phyloP scores from a whole-genome alignment of 2,329 filamentous ascomycete genomes.

The Pseudopithomyces maydicus region DNA sequence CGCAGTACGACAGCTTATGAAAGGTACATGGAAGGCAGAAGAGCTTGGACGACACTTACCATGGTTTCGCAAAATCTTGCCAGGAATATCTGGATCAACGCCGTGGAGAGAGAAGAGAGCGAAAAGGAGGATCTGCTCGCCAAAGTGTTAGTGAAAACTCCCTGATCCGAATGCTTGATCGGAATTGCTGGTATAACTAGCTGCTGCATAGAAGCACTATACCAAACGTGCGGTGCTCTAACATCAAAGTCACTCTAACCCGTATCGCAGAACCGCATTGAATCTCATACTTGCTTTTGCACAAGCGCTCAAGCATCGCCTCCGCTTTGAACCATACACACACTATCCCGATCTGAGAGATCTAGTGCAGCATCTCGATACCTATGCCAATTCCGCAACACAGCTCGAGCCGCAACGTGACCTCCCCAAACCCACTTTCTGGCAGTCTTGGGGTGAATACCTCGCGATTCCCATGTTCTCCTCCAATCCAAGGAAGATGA shows the following conservation, averaged over 20 bases:
- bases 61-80: conserved; percentile 62
- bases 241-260: background rate
- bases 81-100: conserved; percentile 83
- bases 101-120: conserved; percentile 61
- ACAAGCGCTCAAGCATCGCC: conserved; percentile 76
- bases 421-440: background rate
- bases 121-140: conserved; percentile 70
- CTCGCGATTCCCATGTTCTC: conserved; percentile 76
- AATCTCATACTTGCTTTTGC: conserved; percentile 80
- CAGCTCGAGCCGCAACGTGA: conserved; percentile 19
- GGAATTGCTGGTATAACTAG: no score
- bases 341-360: conserved; percentile 75
- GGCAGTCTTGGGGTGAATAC: conserved; percentile 67
- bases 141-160: conserved; percentile 59
- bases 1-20: conserved; percentile 79
- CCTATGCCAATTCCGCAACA: conserved; percentile 64
- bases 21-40: conserved; percentile 64
- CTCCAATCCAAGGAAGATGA: conserved; percentile 76
- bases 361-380: conserved; percentile 73
- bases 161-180: no score
- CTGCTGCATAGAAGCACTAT: no score
- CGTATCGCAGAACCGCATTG: conserved; percentile 61
- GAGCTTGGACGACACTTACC: conserved; percentile 64
- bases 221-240: no score
- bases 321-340: conserved; percentile 82